These are phyloP conservation scores for Spencermartinsiella europaea DNA, from an alignment of 805 yeast genomes.

Conservation along the genomic window DNA sequence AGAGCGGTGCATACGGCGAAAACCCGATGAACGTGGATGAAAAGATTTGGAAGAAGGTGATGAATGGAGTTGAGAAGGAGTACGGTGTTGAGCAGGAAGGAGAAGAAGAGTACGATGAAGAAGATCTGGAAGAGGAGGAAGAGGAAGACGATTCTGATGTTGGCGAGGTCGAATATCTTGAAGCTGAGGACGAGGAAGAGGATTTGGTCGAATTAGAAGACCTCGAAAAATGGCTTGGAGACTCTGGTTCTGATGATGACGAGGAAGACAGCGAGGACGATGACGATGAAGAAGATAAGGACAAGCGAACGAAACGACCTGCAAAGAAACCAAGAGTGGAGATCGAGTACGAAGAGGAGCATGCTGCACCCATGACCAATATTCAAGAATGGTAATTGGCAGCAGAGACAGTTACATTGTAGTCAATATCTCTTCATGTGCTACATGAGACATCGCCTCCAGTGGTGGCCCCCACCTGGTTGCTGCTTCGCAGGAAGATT, in stretches of 20 bases:
- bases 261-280: slow-evolving; percentile 31
- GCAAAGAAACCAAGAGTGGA: slow-evolving; percentile 20
- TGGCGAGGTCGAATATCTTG: slow-evolving; percentile 83
- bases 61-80: slow-evolving; percentile 65
- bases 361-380: slow-evolving; percentile 1
- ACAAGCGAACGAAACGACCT: slow-evolving; percentile 33
- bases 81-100: slow-evolving; percentile 48
- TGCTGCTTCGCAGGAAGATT: no score
- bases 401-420: not conserved
- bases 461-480: no score
- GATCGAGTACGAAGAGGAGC: slow-evolving; percentile 26
- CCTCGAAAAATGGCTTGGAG: slow-evolving; percentile 74
- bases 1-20: slow-evolving; percentile 98
- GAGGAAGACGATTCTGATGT: slow-evolving; percentile 50
- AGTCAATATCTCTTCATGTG: no score
- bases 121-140: slow-evolving; percentile 46
- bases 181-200: slow-evolving; percentile 79
- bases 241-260: slow-evolving; percentile 32
- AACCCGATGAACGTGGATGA: slow-evolving; percentile 96
- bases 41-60: slow-evolving; percentile 88
- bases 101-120: slow-evolving; percentile 45
- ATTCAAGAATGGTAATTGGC: slow-evolving; percentile 2
- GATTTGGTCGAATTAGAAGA: slow-evolving; percentile 92
- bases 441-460: no score
- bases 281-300: slow-evolving; percentile 36